A percentile compares a stretch with the other conserved stretches of the same genome.
These are phyloP conservation scores for Apophysomyces ossiformis DNA, from an alignment of 371 early-diverging fungal genomes.

Conservation along the genomic window DNA sequence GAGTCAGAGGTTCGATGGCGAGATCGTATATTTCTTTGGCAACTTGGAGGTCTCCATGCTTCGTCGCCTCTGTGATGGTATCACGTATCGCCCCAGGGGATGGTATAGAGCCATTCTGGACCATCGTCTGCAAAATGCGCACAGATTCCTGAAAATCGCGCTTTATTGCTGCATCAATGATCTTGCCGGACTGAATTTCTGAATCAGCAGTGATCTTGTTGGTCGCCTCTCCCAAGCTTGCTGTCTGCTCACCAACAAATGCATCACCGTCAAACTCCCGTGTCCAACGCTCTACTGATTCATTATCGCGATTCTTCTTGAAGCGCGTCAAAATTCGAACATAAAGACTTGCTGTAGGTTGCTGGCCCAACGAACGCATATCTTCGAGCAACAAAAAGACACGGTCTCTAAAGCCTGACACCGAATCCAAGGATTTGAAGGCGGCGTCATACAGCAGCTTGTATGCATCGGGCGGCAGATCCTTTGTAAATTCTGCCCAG, in stretches of 20 bases:
- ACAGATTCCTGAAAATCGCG: constrained; percentile 36
- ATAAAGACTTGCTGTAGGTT: constrained; percentile 18
- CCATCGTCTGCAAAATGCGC: constrained; percentile 32
- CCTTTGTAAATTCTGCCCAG: constrained; percentile 19
- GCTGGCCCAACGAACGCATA: constrained; percentile 13
- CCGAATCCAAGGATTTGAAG: constrained; percentile 7
- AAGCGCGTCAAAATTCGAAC: constrained; percentile 25
- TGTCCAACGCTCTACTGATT: constrained; percentile 41
- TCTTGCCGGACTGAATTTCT: constrained; percentile 33
- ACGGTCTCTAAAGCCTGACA: constrained; percentile 10
- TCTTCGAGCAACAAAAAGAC: constrained; percentile 20
- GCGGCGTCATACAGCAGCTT: constrained; percentile 23
- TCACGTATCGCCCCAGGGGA: constrained; percentile 50
- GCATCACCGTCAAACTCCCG: constrained; percentile 25
- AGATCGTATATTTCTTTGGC: constrained; percentile 38
- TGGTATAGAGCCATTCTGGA: constrained; percentile 36
- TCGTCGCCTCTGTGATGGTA: constrained; percentile 41
- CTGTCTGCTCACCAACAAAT: not conserved
- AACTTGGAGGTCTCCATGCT: constrained; percentile 22
- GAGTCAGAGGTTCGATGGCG: constrained; percentile 19
- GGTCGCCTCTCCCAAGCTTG: constrained; percentile 4
- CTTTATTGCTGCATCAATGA: constrained; percentile 31
- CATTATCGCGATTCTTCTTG: constrained; percentile 23
- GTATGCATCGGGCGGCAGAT: constrained; percentile 22
- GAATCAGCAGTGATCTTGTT: constrained; percentile 19